These are phyloP conservation scores for Cercospora sp. DNA, from an alignment of 2,329 filamentous ascomycete species.

Conservation along the genomic window DNA sequence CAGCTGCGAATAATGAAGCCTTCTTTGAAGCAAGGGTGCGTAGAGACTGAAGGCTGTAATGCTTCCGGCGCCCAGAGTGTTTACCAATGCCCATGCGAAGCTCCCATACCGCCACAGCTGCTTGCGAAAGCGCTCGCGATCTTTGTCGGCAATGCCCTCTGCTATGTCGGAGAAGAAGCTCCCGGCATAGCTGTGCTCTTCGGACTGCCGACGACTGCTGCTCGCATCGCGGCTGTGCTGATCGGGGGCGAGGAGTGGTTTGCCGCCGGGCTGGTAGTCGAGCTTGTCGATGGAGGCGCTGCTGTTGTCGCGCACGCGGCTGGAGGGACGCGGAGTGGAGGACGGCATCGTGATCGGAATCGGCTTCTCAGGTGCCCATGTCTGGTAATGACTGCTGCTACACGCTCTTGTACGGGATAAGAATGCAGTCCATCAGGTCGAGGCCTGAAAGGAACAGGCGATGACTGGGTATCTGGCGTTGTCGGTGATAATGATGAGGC, in stretches of 20 bases:
- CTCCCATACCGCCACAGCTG: slow-evolving; percentile 56
- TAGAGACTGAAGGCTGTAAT: slow-evolving; percentile 94
- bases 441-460: not conserved
- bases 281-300: slow-evolving; percentile 50
- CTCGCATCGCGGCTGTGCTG: slow-evolving; percentile 34
- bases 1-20: slow-evolving; percentile 83
- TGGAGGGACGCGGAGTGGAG: slow-evolving; percentile 23
- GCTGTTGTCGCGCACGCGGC: slow-evolving; percentile 24
- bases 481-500: not conserved
- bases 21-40: slow-evolving; percentile 82
- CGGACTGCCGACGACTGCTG: slow-evolving; percentile 32
- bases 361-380: slow-evolving; percentile 1
- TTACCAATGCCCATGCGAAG: slow-evolving; percentile 62
- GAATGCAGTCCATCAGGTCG: not conserved
- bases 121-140: slow-evolving; percentile 56
- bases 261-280: slow-evolving; percentile 47
- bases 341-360: not conserved
- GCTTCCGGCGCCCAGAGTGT: slow-evolving; percentile 79
- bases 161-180: slow-evolving; percentile 62
- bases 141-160: slow-evolving; percentile 59
- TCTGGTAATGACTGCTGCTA: not conserved
- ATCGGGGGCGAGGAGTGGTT: slow-evolving; percentile 45
- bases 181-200: slow-evolving; percentile 50
- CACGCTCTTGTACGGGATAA: not conserved
- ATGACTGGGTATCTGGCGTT: not conserved